Percentiles rank a stretch among this genome's conserved stretches.
Conservation (phyloP, 805 yeast species). For the Ogataea corticis region DNA sequence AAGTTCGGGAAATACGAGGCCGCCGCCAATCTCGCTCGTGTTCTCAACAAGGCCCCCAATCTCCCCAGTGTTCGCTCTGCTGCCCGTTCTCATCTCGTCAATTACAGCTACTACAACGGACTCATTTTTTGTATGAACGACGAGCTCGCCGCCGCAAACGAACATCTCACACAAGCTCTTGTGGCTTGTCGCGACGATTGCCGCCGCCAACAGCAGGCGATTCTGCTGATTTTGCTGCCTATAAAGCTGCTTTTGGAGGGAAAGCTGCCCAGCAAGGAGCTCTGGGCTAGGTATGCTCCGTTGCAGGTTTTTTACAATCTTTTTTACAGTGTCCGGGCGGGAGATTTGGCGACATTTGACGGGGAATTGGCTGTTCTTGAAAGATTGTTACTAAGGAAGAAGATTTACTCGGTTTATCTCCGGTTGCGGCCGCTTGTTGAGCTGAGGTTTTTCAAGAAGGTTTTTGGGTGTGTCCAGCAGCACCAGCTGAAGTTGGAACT, state of each 20-base stretch:
- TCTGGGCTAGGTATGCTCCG: constrained; percentile 44
- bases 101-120: constrained; percentile 70
- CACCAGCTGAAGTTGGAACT: constrained; percentile 21
- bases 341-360: constrained; percentile 58
- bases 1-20: constrained; percentile 65
- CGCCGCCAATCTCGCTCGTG: constrained; percentile 73
- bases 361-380: constrained; percentile 45
- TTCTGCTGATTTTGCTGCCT: constrained; percentile 65
- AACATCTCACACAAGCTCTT: constrained; percentile 54
- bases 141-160: constrained; percentile 52
- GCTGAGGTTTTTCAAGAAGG: constrained; percentile 49
- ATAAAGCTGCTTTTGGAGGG: constrained; percentile 51
- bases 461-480: constrained; percentile 30
- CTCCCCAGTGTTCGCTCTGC: constrained; percentile 50
- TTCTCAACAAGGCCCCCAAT: constrained; percentile 54
- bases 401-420: constrained; percentile 60
- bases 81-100: constrained; percentile 54
- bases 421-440: constrained; percentile 51
- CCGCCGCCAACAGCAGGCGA: constrained; percentile 41
- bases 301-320: constrained; percentile 49
- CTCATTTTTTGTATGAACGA: constrained; percentile 65
- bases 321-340: constrained; percentile 48
- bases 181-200: constrained; percentile 28
- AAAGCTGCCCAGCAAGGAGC: constrained; percentile 43
- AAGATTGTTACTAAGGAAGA: constrained; percentile 51